Evolutionary conservation across 139 green algal genomes (phyloP).

Genomic region (Auxenochlorella pyrenoidosa): DNA sequence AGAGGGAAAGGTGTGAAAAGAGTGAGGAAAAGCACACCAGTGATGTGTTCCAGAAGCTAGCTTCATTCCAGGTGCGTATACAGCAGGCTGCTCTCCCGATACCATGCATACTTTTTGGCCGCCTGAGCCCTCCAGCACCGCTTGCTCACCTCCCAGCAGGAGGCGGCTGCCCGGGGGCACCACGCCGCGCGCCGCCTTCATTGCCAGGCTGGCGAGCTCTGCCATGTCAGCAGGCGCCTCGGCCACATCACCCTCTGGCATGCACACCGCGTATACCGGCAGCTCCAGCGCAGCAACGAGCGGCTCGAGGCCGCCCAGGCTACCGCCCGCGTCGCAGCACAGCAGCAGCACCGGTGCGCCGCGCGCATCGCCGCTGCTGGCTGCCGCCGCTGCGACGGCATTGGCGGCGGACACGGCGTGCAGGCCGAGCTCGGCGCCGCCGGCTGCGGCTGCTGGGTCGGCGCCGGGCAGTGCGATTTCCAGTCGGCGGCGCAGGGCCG

Average conservation of each 20-base stretch:
- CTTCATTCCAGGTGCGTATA: too few species aligned
- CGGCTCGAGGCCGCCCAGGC: constrained; percentile 45
- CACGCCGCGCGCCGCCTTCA: constrained; percentile 34
- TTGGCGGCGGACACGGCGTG: constrained; percentile 29
- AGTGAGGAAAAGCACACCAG: neutral
- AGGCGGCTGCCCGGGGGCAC: constrained; percentile 12
- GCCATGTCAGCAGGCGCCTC: constrained; percentile 40
- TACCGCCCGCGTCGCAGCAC: constrained; percentile 51
- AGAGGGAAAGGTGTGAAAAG: neutral
- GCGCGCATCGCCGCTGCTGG: neutral
- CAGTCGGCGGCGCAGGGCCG: constrained; percentile 50
- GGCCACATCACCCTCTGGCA: constrained; percentile 31
- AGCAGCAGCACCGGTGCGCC: constrained; percentile 41
- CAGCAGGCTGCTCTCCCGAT: too few species aligned
- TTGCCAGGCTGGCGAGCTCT: constrained; percentile 49
- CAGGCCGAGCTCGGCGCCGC: neutral
- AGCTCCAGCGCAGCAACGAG: constrained; percentile 39
- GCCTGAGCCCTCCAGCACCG: too few species aligned
- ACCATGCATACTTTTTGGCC: too few species aligned
- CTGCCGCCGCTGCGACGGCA: neutral
- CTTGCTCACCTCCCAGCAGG: constrained; percentile 49
- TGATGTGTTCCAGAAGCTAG: too few species aligned
- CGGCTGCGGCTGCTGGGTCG: neutral
- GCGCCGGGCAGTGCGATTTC: constrained; percentile 49
- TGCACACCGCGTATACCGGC: constrained; percentile 39